phyloP scores from a whole-genome alignment of 208 protist species.

The Lotmaria passim region DNA sequence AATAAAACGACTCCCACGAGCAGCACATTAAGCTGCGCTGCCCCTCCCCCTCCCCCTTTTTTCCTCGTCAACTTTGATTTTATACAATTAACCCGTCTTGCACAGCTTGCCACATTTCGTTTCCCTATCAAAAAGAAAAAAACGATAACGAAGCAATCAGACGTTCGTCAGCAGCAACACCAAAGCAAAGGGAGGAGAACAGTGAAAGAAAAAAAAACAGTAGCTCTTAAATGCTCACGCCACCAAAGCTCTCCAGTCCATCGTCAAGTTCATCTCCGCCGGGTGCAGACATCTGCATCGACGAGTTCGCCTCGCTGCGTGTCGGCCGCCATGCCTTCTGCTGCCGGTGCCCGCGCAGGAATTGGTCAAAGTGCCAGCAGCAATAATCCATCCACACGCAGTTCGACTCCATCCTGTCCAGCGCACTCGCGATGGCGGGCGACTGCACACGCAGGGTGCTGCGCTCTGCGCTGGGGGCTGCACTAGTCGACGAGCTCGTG shows the following conservation, averaged over 20 bases:
- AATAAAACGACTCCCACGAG: too few species aligned
- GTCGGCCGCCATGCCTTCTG: slow-evolving; percentile 20
- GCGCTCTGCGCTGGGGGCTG: slow-evolving; percentile 7
- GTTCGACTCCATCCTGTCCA: slow-evolving; percentile 68
- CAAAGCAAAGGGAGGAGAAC: too few species aligned
- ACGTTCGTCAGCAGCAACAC: neutral
- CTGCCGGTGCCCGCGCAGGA: slow-evolving; percentile 37
- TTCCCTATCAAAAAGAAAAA: neutral
- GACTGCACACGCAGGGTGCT: slow-evolving; percentile 11
- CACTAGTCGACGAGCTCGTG: neutral
- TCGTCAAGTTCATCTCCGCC: neutral
- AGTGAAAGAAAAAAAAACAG: too few species aligned
- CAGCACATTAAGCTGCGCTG: too few species aligned
- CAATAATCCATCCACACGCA: slow-evolving; percentile 77
- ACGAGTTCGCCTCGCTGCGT: slow-evolving; percentile 6
- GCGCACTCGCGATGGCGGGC: slow-evolving; percentile 18
- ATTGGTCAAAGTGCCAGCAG: slow-evolving; percentile 57
- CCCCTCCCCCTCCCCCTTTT: too few species aligned
- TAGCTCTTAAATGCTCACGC: slow-evolving; percentile 37
- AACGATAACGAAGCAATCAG: neutral
- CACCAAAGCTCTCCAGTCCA: slow-evolving; percentile 8
- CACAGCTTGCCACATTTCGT: neutral
- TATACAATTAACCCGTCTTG: too few species aligned
- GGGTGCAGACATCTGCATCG: slow-evolving; percentile 8
- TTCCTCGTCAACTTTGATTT: too few species aligned